Conservation (phyloP, 78 protist species). For the Anaeramoeba flamelloides region DNA sequence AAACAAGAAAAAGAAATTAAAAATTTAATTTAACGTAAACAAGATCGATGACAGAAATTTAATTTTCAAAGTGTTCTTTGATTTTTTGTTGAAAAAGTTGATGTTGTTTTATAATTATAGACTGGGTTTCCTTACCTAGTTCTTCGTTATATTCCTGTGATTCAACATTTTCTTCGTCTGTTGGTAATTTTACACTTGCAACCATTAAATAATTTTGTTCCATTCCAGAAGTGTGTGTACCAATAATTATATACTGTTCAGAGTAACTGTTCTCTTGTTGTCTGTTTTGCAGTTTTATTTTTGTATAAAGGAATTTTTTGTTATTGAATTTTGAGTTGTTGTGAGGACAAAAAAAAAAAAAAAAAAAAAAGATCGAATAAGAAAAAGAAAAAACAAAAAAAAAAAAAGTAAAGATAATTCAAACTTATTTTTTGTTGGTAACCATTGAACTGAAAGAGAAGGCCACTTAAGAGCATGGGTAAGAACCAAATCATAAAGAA, state of each 20-base stretch:
- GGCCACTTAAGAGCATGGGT: slow-evolving; percentile 88
- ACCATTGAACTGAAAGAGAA: slow-evolving; percentile 64
- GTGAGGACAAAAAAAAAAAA: too few relatives aligned
- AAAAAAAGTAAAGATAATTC: not conserved
- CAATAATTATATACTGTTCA: slow-evolving; percentile 55
- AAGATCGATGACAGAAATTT: too few relatives aligned
- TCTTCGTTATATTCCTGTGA: not conserved
- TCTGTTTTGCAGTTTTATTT: too few relatives aligned
- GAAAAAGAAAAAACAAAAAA: too few relatives aligned
- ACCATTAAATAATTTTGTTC: slow-evolving; percentile 75
- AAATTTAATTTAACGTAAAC: too few relatives aligned
- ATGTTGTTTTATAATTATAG: too few relatives aligned
- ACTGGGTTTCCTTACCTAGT: not conserved
- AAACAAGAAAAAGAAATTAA: too few relatives aligned
- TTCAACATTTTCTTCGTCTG: slow-evolving; percentile 19
- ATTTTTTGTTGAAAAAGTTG: too few relatives aligned
- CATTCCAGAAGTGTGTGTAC: slow-evolving; percentile 79
- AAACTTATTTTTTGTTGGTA: slow-evolving; percentile 32
- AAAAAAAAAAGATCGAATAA: too few relatives aligned
- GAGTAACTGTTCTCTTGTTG: slow-evolving; percentile 14
- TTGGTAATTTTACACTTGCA: slow-evolving; percentile 63
- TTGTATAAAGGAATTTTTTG: slow-evolving; percentile 5
- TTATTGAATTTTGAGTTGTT: too few relatives aligned
- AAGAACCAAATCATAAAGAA: slow-evolving; percentile 71
- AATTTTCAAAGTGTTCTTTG: too few relatives aligned